phyloP scores from a whole-genome alignment of 352 stramenopile species.

The Pythium pyrilobum region DNA sequence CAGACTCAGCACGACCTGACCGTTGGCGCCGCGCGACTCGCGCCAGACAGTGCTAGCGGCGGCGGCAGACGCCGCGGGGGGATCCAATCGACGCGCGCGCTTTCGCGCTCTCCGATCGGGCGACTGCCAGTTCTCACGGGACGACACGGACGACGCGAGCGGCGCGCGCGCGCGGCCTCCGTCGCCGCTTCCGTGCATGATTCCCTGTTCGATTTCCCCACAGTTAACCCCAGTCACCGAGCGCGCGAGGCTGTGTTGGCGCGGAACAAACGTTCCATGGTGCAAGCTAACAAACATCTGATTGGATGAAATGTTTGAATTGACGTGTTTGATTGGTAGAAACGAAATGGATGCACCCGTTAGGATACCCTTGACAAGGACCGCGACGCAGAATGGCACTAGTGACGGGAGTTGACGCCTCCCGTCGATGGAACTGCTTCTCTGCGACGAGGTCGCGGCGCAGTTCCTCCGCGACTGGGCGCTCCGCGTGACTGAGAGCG shows the following conservation, averaged over 20 bases:
- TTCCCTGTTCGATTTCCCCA: not conserved
- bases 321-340: constrained; percentile 5
- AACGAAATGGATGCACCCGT: constrained; percentile 4
- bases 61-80: constrained; percentile 51
- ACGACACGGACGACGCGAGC: not conserved
- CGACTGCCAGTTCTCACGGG: not conserved
- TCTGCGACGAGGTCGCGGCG: not conserved
- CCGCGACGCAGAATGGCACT: not conserved
- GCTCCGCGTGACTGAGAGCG: constrained; percentile 6
- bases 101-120: constrained; percentile 30
- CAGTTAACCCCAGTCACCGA: not conserved
- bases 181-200: constrained; percentile 4
- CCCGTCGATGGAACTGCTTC: not conserved
- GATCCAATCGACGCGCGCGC: constrained; percentile 69
- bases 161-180: not conserved
- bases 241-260: not conserved
- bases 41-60: constrained; percentile 33
- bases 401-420: not conserved
- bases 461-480: constrained; percentile 6
- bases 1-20: constrained; percentile 47
- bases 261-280: not conserved
- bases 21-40: constrained; percentile 42
- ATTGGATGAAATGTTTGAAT: constrained; percentile 9
- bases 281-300: not conserved
- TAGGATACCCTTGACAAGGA: not conserved